These are phyloP conservation scores for Suillus subaureus DNA, from an alignment of 768 basidiomycete genomes.

Conservation along the genomic window DNA sequence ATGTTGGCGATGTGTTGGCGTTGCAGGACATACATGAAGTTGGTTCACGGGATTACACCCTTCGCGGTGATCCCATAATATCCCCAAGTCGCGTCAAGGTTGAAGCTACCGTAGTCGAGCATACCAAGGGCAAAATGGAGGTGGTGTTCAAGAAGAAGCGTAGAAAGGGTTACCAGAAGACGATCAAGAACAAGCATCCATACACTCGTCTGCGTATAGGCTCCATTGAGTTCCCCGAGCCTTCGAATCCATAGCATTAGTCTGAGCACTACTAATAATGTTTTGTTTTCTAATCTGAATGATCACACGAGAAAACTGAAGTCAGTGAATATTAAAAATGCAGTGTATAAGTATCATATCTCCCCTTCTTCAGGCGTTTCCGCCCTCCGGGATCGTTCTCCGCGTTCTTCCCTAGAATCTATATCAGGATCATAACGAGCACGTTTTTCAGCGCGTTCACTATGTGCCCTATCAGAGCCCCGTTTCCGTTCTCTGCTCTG, in stretches of 20 bases:
- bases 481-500: constrained; percentile 45
- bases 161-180: constrained; percentile 97
- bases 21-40: constrained; percentile 91
- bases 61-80: constrained; percentile 77
- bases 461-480: constrained; percentile 44
- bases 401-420: constrained; percentile 46
- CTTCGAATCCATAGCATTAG: constrained; percentile 30
- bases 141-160: constrained; percentile 94
- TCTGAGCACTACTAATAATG: neutral
- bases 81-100: constrained; percentile 69
- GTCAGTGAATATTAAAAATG: neutral
- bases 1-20: constrained; percentile 81
- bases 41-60: constrained; percentile 92
- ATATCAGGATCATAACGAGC: constrained; percentile 53
- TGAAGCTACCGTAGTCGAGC: constrained; percentile 92
- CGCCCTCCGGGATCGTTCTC: constrained; percentile 46
- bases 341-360: constrained; percentile 48
- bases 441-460: constrained; percentile 70
- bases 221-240: constrained; percentile 58
- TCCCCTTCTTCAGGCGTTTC: constrained; percentile 91
- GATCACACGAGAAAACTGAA: neutral
- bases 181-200: constrained; percentile 90
- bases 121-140: constrained; percentile 94
- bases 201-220: constrained; percentile 96
- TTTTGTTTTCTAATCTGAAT: neutral